phyloP scores from a whole-genome alignment of 495 filamentous ascomycete species.

The Penicillium parvum region DNA sequence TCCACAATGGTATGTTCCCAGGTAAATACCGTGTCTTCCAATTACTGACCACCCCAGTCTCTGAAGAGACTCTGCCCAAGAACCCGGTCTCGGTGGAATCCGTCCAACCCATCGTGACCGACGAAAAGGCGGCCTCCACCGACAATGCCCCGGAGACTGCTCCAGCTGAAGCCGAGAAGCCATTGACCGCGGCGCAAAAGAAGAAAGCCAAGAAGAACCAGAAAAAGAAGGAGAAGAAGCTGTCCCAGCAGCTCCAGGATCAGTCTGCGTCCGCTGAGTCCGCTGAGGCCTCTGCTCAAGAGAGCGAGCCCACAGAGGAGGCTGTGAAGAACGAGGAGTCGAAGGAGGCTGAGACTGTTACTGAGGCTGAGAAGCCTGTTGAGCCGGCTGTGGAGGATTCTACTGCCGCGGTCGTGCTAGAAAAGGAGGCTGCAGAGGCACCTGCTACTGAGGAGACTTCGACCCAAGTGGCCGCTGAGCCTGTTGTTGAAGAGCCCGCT shows the following conservation, averaged over 20 bases:
- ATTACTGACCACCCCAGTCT: slow-evolving; percentile 3
- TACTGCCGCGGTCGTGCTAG: background rate
- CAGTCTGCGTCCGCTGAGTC: background rate
- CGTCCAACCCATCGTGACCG: slow-evolving; percentile 9
- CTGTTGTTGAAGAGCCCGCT: background rate
- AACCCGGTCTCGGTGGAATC: slow-evolving; percentile 16
- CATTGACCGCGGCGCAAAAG: slow-evolving; percentile 10
- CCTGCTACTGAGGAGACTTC: background rate
- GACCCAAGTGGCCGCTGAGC: background rate
- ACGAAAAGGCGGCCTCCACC: slow-evolving; percentile 11
- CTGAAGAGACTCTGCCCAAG: slow-evolving; percentile 21
- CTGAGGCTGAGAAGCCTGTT: background rate
- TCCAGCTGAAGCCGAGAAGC: background rate
- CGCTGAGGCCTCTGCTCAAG: background rate
- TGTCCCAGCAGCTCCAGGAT: background rate
- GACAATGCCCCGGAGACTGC: background rate
- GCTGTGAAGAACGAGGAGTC: background rate
- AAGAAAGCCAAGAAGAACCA: slow-evolving; percentile 21
- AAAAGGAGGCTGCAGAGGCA: background rate
- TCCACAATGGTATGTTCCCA: slow-evolving; percentile 16
- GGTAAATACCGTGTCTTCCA: background rate
- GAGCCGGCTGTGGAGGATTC: slow-evolving; percentile 1
- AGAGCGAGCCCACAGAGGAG: background rate
- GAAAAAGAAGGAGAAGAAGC: slow-evolving; percentile 16
- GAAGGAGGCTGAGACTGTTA: background rate